A percentile compares a stretch with the other conserved stretches of the same genome.
These are phyloP conservation scores for Colletotrichum caudatum DNA, from an alignment of 2,329 filamentous ascomycete species.

Conservation along the genomic window DNA sequence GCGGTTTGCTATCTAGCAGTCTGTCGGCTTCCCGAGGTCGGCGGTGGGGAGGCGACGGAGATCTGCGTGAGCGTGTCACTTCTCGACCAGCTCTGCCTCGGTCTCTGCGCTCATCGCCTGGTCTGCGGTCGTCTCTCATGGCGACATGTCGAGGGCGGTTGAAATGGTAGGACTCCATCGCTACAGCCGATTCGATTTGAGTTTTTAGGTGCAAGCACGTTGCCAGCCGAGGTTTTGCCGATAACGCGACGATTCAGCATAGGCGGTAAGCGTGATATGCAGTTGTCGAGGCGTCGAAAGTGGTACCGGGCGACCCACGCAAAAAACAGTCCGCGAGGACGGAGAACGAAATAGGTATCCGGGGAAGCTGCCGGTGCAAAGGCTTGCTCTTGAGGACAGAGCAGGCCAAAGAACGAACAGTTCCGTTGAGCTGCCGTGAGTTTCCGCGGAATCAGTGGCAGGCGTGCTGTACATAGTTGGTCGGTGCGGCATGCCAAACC, in stretches of 20 bases:
- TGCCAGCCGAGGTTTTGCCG: conserved; percentile 41
- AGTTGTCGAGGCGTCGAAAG: conserved; percentile 28
- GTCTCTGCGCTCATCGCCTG: conserved; percentile 56
- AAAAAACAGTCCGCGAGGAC: not conserved
- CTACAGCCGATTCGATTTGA: conserved; percentile 39
- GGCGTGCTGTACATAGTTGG: conserved; percentile 5
- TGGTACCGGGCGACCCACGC: conserved; percentile 20
- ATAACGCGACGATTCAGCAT: conserved; percentile 35
- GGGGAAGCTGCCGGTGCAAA: conserved; percentile 13
- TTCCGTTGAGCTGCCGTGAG: conserved; percentile 3
- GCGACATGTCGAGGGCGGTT: conserved; percentile 52
- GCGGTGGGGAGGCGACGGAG: conserved; percentile 48
- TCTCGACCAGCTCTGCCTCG: conserved; percentile 56
- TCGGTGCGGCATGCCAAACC: conserved; percentile 16
- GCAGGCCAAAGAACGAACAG: conserved; percentile 3
- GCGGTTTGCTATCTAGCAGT: conserved; percentile 38
- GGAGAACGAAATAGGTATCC: not conserved
- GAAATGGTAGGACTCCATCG: conserved; percentile 38
- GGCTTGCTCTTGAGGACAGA: not conserved
- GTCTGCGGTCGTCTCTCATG: conserved; percentile 57
- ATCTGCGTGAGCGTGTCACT: conserved; percentile 50
- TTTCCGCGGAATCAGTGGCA: conserved; percentile 13
- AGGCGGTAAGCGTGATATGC: conserved; percentile 31
- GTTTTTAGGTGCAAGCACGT: conserved; percentile 43
- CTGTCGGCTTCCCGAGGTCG: conserved; percentile 46